phyloP scores from a whole-genome alignment of 2,329 filamentous ascomycete species.

The Claviceps sp. region DNA sequence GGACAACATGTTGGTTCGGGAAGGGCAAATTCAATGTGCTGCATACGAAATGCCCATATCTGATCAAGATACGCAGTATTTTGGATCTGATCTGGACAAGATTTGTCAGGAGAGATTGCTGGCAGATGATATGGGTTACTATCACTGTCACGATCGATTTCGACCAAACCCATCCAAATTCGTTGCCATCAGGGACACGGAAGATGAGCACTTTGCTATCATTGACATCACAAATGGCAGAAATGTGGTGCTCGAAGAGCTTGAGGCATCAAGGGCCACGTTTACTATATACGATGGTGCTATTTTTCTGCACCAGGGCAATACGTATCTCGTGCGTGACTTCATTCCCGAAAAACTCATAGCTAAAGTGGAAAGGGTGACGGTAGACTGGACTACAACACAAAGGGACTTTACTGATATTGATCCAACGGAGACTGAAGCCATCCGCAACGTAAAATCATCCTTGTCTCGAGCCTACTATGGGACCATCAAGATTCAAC shows the following conservation, averaged over 20 bases:
- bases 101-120: slow-evolving; percentile 64
- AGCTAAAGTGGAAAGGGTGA: slow-evolving; percentile 76
- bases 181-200: slow-evolving; percentile 78
- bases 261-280: slow-evolving; percentile 90
- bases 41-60: slow-evolving; percentile 93
- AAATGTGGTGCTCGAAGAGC: slow-evolving; percentile 81
- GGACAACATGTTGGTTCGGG: slow-evolving; percentile 78
- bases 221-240: slow-evolving; percentile 72
- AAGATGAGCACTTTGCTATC: slow-evolving; percentile 86
- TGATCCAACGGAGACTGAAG: slow-evolving; percentile 84
- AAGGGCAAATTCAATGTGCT: slow-evolving; percentile 91
- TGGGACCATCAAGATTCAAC: slow-evolving; percentile 72
- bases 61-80: slow-evolving; percentile 61
- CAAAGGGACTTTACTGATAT: slow-evolving; percentile 91
- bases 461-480: slow-evolving; percentile 65
- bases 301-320: slow-evolving; percentile 94
- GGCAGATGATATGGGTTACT: slow-evolving; percentile 66
- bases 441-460: slow-evolving; percentile 55
- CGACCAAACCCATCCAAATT: slow-evolving; percentile 70
- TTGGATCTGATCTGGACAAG: slow-evolving; percentile 57
- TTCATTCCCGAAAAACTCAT: slow-evolving; percentile 69
- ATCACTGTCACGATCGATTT: slow-evolving; percentile 80
- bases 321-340: slow-evolving; percentile 81
- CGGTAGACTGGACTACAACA: slow-evolving; percentile 88
- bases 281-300: slow-evolving; percentile 95